Base-by-base conservation (phyloP, 805 yeast species). In the Candida vartiovaarae region DNA sequence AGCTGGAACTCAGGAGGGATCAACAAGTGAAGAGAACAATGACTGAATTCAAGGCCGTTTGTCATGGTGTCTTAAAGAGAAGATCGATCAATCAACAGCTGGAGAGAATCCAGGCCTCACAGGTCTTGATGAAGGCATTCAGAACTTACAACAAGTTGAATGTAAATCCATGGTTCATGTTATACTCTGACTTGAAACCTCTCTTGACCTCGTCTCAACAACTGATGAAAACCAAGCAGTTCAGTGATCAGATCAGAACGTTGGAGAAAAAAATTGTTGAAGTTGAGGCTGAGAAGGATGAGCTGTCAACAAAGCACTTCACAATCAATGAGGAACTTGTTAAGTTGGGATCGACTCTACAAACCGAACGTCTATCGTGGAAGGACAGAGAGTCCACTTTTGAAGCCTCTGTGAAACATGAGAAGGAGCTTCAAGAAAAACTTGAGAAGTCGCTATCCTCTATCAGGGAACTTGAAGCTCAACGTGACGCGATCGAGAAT, bases 1-100 rank as follows among this genome's bases (percentile, higher is more conserved):
- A 80, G 43, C 71, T 93, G 46, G 99, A 93, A 60, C 79, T 79
- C 50, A 70, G 74, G 43, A 80, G 95, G 47, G 96, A 89, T 50
- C 66, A 68, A 32, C 73, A 76, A 41, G 64, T 93, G 32, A 72
- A 75, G 39, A 53, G 60, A 3, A 71, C 82, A 2, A 65, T 86
- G 34, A 72, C 82, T 0, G 63, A 64, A 4, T 72, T 93, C 44
- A 95, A 87, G 56, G 68, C 90, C 5, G 50, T 73, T 2, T 66
- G 78, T 5, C 71, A 88, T 48, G 97, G 95, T 5, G 72, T 66
- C n/a, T 46, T 74, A 6, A 69, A 74, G 2, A 76, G 98, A 56
- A 55, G 56, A 8, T 52, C 58, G 3, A 69, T 78, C 34, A 65
- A 70, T 33, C 59, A 63, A 10, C 66, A 74, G 45, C 66, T 90